Evolutionary conservation across 257 asterid genomes (phyloP), one percentile per base, ranked within the genome.

Genomic region (Orobanche coerulescens): DNA sequence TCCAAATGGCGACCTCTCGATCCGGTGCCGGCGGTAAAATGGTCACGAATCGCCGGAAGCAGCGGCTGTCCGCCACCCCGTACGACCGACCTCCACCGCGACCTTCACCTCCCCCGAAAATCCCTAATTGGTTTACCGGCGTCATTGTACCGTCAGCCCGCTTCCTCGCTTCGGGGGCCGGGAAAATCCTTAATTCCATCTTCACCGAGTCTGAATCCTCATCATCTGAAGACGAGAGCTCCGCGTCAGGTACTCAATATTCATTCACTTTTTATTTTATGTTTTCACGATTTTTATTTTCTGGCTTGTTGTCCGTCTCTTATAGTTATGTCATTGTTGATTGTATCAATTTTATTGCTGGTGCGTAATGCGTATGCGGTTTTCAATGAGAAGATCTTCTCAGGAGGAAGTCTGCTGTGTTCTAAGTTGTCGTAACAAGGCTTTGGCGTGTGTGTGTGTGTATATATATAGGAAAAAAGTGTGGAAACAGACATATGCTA

Each of bases 81-180:
- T 75, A 67, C 34, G 77, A 71, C 71, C 78, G 79, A 0, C 71
- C 77, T 40, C 69, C 73, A 1, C 71, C 61, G 59, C 72, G 25
- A 2, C 64, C 36, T 8, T 43, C 68, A 5, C 75, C 58, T 47
- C 67, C 71, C 34, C 66, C 46, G 0, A 62, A 55, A 50, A 74
- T 67, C 72, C 82, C 78, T 69, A 78, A 64, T 67, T 90, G 81
- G 84, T 76, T 81, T 6, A 14, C 77, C 39, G 73, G 78, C 56
- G 12, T 71, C 30, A 14, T 81, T 58, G 65, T 81, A 37, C 84
- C 84, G 9, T 76, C 80, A 56, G 84, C 82, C 10, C 79, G 76
- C 51, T 75, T 74, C 62, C 59, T 90, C 39, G 84, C 90, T 14
- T 77, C 95, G n/a, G 90, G 95, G 40, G 95, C 96, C 8, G 86